These are phyloP conservation scores for Fusarium temperatum DNA, from an alignment of 2,329 filamentous ascomycete species.

Conservation along the genomic window DNA sequence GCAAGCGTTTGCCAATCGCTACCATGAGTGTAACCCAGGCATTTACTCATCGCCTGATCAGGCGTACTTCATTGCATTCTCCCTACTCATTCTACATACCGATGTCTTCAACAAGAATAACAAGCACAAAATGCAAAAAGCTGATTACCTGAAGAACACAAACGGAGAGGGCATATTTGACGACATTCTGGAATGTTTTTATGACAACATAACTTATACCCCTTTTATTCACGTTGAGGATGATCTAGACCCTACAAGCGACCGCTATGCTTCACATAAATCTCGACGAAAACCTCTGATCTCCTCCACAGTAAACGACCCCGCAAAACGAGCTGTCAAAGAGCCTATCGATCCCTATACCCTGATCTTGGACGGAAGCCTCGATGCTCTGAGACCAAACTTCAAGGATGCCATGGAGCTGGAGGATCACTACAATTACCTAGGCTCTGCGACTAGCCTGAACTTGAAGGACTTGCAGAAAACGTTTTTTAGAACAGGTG, in stretches of 20 bases:
- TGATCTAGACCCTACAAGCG: slow-evolving; percentile 81
- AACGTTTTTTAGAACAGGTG: slow-evolving; percentile 89
- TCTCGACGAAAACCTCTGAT: slow-evolving; percentile 76
- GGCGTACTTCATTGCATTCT: slow-evolving; percentile 98
- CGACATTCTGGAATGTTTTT: slow-evolving; percentile 94
- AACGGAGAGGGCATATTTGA: slow-evolving; percentile 91
- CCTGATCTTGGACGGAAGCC: slow-evolving; percentile 87
- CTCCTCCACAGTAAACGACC: slow-evolving; percentile 63
- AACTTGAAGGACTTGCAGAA: slow-evolving; percentile 85
- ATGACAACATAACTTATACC: slow-evolving; percentile 98
- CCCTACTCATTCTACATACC: slow-evolving; percentile 93
- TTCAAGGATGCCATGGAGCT: slow-evolving; percentile 92
- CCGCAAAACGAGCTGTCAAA: slow-evolving; percentile 70
- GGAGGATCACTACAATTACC: slow-evolving; percentile 90
- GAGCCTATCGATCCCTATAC: slow-evolving; percentile 97
- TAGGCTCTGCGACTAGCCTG: slow-evolving; percentile 77
- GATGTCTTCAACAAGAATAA: slow-evolving; percentile 99
- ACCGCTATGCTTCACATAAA: slow-evolving; percentile 76
- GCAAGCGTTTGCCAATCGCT: slow-evolving; percentile 93
- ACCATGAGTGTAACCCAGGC: slow-evolving; percentile 97
- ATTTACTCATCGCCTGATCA: slow-evolving; percentile 92
- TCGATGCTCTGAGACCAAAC: slow-evolving; percentile 83
- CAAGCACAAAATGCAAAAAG: slow-evolving; percentile 98
- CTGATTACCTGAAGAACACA: slow-evolving; percentile 95
- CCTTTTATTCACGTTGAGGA: slow-evolving; percentile 98